Base-by-base conservation (phyloP, 2,329 filamentous ascomycete species). In the Cephalotrichum gorgonifer region DNA sequence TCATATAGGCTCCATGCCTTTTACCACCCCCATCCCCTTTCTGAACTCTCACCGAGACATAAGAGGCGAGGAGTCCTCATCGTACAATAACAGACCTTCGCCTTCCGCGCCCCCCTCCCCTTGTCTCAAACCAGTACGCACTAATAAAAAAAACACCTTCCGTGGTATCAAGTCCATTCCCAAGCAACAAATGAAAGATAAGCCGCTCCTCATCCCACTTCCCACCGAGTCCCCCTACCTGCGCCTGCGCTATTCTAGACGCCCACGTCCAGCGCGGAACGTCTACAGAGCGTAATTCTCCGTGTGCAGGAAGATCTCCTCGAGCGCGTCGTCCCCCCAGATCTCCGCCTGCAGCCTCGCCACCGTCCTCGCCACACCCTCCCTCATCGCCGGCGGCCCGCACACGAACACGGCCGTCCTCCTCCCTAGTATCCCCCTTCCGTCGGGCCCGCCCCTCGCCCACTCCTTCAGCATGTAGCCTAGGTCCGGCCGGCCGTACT, bases 291-390 rank as follows among this genome's bases (percentile, higher is more conserved):
- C 87, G 69, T 95, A 96, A 64, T 96, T 96, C 73, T 97, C 91
- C 3, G 90, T 87, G 70, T 96, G 91, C 63, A 96, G 66, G 64
- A 90, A 96, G 49, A 97, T 86, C 75, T 96, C 91, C 61, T 96
- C 90, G 43, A 85, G 77, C 57, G 78, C 76, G 30, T 83, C 78
- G 57, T 88, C 83, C 6, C 78, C 81, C 85, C 88, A 89, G 45
- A 97, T 89, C 64, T 84, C 80, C 25, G 78, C 79, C 73, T 97
- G 91, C 58, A 96, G 68, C 51, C 77, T 71, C 3, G 91, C 91
- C 23, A 95, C 88, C 0, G 87, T 86, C 55, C 81, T 86, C n/a
- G 86, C 83, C 15, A 96, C 90, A 56, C 89, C 88, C 12, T 90
- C 81, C 54, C 91, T 73, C 89, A 96, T 94, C 50, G 80, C 74